Percentiles rank a stretch among this genome's conserved stretches.
Evolutionary conservation across 164 flowering plant species (phyloP).

Genomic region (Cinnamomum micranthum): DNA sequence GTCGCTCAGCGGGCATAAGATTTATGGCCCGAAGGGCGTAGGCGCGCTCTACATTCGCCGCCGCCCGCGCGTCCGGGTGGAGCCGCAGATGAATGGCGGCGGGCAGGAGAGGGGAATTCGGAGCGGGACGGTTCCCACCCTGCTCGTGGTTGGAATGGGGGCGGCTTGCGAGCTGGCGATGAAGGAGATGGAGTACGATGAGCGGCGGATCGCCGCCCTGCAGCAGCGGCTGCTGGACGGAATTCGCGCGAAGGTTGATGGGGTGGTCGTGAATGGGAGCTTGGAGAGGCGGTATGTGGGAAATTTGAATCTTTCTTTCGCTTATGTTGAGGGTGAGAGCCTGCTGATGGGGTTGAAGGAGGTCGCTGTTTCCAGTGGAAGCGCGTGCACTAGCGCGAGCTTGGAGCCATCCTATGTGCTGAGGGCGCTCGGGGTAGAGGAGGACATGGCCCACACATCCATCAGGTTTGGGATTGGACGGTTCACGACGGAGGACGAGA

Average conservation of each 20-base stretch:
- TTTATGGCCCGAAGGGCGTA: slow-evolving; percentile 92
- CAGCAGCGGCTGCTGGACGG: slow-evolving; percentile 75
- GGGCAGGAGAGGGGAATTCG: slow-evolving; percentile 93
- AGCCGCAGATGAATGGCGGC: slow-evolving; percentile 93
- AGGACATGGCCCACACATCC: slow-evolving; percentile 98
- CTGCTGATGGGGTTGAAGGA: slow-evolving; percentile 97
- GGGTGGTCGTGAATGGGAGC: slow-evolving; percentile 89
- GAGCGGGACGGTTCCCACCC: slow-evolving; percentile 95
- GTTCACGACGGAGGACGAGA: slow-evolving; percentile 89
- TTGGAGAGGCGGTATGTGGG: slow-evolving; percentile 75
- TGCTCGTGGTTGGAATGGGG: slow-evolving; percentile 91
- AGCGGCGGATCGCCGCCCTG: slow-evolving; percentile 43
- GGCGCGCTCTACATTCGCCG: slow-evolving; percentile 87
- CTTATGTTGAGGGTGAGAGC: slow-evolving; percentile 95
- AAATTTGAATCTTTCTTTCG: slow-evolving; percentile 85
- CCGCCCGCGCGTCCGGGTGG: slow-evolving; percentile 78
- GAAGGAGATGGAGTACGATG: slow-evolving; percentile 90
- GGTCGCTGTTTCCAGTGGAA: slow-evolving; percentile 95
- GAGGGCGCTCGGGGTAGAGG: slow-evolving; percentile 96
- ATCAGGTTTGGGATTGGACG: slow-evolving; percentile 96
- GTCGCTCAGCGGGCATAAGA: slow-evolving; percentile 90
- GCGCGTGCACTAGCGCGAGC: slow-evolving; percentile 94
- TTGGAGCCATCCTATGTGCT: slow-evolving; percentile 93
- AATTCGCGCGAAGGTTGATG: slow-evolving; percentile 59
- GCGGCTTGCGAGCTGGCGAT: slow-evolving; percentile 83